Base-by-base conservation (phyloP, 805 yeast genomes). In the Schwanniomyces pseudopolymorphus region DNA sequence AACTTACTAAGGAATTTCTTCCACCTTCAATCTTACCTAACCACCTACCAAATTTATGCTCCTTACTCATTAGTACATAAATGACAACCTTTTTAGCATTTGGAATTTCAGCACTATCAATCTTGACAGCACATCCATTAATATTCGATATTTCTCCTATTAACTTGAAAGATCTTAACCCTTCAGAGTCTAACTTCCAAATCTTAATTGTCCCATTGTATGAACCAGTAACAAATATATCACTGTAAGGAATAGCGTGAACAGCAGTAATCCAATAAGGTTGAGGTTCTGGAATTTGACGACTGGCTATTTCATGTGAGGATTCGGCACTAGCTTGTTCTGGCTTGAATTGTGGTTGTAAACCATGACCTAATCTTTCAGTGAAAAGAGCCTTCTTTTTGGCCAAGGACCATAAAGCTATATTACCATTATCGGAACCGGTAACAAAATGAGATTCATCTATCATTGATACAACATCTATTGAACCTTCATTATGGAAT, bases 391-490 rank as follows among this genome's bases (percentile, higher is more conserved):
- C 95, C 67, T 89, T 91, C 78, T 94, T 94, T 69, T 89, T 89
- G 21, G 88, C 84, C 47, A 86, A 69, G 2, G 96, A 83, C 99
- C 99, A 94, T 50, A 94, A 72, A n/a, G 88, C 71, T 26, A 94
- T 69, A 60, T 82, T 87, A 37, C 99, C 99, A 63, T 91, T 92
- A 62, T 94, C 99, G 13, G 96, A 85, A 4, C 98, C 98, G 1
- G 98, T 91, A 40, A 94, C 83, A 61, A 94, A 94, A 63, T 87
- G 90, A 22, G 90, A 81, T 66, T 91, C 96, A 66, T 94, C 99
- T 45, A 88, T 68, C 97, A 91, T 90, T 10, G 87, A 72, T 27
- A 91, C 94, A 59, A 87, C 85, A 57, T 92, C 98, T 44, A 92
- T 84, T 51, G 94, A 83, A 10, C 98, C 98, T 64, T 94, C 97